A percentile compares a stretch with the other conserved stretches of the same genome.
phyloP scores from a whole-genome alignment of 257 asterid genomes.

The Echium plantagineum region DNA sequence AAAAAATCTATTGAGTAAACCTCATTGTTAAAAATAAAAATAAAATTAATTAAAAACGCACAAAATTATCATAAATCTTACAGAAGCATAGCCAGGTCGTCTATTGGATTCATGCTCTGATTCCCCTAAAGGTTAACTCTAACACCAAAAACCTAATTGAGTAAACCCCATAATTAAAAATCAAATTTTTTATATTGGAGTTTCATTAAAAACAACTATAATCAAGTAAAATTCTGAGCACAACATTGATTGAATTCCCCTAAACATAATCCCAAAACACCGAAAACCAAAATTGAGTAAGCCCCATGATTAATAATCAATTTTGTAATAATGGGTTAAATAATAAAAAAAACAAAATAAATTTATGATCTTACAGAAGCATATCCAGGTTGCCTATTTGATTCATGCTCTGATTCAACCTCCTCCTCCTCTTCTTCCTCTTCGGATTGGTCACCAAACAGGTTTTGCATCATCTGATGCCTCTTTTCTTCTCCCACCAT shows the following conservation, averaged over 20 bases:
- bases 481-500: constrained; percentile 98
- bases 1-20: not conserved
- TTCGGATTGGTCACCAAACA: constrained; percentile 96
- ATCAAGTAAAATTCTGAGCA: not conserved
- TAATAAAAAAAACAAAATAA: not conserved
- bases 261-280: not conserved
- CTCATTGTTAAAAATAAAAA: too few relatives aligned
- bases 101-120: too few relatives aligned
- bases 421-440: constrained; percentile 85
- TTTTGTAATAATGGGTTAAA: too few relatives aligned
- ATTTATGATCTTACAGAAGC: constrained; percentile 41
- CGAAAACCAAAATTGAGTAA: not conserved
- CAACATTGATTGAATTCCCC: not conserved
- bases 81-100: too few relatives aligned
- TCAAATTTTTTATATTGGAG: too few relatives aligned
- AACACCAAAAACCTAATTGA: too few relatives aligned
- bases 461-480: constrained; percentile 99
- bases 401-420: constrained; percentile 90
- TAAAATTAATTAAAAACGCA: too few relatives aligned
- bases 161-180: too few relatives aligned
- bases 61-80: too few relatives aligned
- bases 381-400: constrained; percentile 77
- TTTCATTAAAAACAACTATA: too few relatives aligned
- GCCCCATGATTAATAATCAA: not conserved
- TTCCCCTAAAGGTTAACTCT: too few relatives aligned